These are phyloP conservation scores for Mortierella sp. DNA, from an alignment of 371 early-diverging fungal genomes.

Conservation along the genomic window DNA sequence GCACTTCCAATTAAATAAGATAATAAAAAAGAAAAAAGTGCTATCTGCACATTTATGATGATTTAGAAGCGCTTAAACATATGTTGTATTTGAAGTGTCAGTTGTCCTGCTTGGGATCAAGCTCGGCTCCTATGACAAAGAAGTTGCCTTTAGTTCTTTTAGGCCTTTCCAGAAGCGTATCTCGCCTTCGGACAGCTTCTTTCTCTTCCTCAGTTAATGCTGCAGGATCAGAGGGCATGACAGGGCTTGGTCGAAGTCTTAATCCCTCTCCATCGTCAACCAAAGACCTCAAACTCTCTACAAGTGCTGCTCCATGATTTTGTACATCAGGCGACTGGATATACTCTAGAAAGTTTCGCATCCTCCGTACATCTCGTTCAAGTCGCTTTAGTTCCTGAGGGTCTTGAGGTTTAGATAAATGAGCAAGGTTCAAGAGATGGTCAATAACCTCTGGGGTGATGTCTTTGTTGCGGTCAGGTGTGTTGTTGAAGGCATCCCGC, in stretches of 20 bases:
- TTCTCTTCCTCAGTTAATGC: conserved; percentile 4
- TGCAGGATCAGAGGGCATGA: neutral
- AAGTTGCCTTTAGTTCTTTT: conserved; percentile 44
- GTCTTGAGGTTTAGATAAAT: conserved; percentile 38
- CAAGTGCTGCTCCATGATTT: neutral
- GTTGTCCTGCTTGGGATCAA: conserved; percentile 30
- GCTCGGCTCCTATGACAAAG: conserved; percentile 37
- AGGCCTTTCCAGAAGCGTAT: conserved; percentile 28
- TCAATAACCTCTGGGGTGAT: conserved; percentile 42
- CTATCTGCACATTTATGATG: neutral
- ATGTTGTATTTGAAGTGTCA: neutral
- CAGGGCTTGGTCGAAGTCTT: conserved; percentile 14
- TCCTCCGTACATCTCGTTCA: conserved; percentile 37
- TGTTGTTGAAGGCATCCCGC: conserved; percentile 11
- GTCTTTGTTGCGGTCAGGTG: conserved; percentile 10
- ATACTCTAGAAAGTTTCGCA: conserved; percentile 43
- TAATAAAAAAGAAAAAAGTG: conserved; percentile 1
- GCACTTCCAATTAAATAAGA: neutral
- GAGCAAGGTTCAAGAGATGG: conserved; percentile 33
- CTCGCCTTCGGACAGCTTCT: conserved; percentile 19
- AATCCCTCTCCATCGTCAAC: conserved; percentile 50
- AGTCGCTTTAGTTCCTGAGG: conserved; percentile 19
- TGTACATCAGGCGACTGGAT: conserved; percentile 21
- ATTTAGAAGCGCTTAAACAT: neutral
- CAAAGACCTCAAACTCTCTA: conserved; percentile 33